Conservation (phyloP, 1,139 yeast genomes). For the Scheffersomyces illinoinensis region DNA sequence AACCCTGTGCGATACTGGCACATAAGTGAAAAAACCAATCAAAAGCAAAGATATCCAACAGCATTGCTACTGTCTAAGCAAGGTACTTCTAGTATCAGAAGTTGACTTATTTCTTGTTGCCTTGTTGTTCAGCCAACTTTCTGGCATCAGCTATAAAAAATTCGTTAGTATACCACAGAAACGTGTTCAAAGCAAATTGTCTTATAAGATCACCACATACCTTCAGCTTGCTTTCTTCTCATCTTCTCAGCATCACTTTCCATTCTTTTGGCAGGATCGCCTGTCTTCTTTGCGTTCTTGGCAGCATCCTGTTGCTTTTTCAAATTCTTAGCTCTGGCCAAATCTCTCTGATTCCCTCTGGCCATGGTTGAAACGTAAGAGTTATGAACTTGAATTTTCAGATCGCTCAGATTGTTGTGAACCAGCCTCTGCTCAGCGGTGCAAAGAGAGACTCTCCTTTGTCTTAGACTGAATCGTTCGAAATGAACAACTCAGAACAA, state of each 20-base stretch:
- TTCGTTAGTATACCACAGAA: conserved; percentile 9
- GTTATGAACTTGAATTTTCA: background rate
- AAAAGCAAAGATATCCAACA: background rate
- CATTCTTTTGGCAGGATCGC: conserved; percentile 82
- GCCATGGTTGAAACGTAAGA: conserved; percentile 53
- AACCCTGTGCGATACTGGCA: background rate
- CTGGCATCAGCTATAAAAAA: conserved; percentile 55
- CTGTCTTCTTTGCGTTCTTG: conserved; percentile 67
- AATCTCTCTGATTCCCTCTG: conserved; percentile 95
- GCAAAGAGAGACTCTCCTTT: background rate
- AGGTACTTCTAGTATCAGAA: background rate
- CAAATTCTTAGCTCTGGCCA: conserved; percentile 83
- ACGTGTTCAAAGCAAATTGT: conserved; percentile 1
- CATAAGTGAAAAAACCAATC: background rate
- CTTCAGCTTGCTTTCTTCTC: conserved; percentile 84
- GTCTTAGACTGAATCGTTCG: background rate
- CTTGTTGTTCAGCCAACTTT: conserved; percentile 42
- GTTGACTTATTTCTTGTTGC: background rate
- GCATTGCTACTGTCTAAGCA: no score
- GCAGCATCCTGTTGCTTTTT: conserved; percentile 71
- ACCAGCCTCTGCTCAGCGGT: background rate
- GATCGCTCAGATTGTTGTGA: background rate
- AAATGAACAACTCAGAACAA: background rate
- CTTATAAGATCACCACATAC: conserved; percentile 39
- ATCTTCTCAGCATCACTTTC: conserved; percentile 86